These are phyloP conservation scores for Flammula alnicola DNA, from an alignment of 1,284 basidiomycete genomes.

Conservation along the genomic window DNA sequence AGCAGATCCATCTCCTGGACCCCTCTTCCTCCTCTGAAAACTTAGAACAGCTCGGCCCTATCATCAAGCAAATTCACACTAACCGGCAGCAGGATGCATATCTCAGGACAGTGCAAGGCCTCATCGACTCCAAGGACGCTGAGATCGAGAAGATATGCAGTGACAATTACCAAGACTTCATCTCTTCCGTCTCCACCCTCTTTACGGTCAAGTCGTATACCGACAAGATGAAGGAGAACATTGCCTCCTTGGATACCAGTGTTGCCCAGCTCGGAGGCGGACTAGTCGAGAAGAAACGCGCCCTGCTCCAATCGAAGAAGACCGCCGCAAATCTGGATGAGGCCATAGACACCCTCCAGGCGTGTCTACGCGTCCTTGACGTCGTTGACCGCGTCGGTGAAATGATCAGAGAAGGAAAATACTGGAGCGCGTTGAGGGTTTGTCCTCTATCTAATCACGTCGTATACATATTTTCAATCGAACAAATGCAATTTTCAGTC, in stretches of 20 bases:
- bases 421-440: constrained; percentile 95
- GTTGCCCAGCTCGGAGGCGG: constrained; percentile 82
- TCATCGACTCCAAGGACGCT: constrained; percentile 91
- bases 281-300: constrained; percentile 91
- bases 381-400: constrained; percentile 93
- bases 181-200: constrained; percentile 93
- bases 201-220: constrained; percentile 93
- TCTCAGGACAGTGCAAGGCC: constrained; percentile 82
- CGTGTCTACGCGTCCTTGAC: constrained; percentile 90
- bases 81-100: constrained; percentile 92
- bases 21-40: constrained; percentile 88
- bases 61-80: constrained; percentile 92
- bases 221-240: constrained; percentile 80
- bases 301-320: constrained; percentile 87
- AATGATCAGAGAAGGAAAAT: constrained; percentile 92
- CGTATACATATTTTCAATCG: constrained; percentile 30
- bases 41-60: constrained; percentile 89
- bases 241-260: constrained; percentile 69
- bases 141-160: constrained; percentile 97
- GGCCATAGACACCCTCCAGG: constrained; percentile 93
- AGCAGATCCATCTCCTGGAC: constrained; percentile 87
- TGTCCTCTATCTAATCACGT: constrained; percentile 46
- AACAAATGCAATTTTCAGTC: constrained; percentile 58
- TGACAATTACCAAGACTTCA: constrained; percentile 98
- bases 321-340: constrained; percentile 95